These are phyloP conservation scores for Parastagonospora avenae DNA, from an alignment of 2,329 filamentous ascomycete species.

Conservation along the genomic window DNA sequence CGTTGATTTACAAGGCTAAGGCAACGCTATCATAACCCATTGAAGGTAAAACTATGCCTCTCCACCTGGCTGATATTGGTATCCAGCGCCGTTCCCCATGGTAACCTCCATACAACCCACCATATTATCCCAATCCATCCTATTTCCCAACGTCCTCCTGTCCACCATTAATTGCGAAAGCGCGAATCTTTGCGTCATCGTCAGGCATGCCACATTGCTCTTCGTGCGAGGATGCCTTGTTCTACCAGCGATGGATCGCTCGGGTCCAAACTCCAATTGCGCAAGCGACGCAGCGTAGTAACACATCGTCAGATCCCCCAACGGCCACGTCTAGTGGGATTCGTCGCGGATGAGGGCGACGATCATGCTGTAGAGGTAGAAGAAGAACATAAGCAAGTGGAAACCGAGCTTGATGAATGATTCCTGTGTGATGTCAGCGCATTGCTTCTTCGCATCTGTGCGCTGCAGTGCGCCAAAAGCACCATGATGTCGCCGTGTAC, in stretches of 20 bases:
- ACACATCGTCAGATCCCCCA: constrained; percentile 2
- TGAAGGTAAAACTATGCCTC: constrained; percentile 26
- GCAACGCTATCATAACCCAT: constrained; percentile 43
- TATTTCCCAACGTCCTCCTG: constrained; percentile 3
- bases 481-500: not conserved
- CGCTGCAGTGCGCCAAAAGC: not conserved
- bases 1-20: constrained; percentile 32
- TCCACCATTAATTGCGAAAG: constrained; percentile 13
- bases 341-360: constrained; percentile 97
- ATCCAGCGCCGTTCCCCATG: not conserved
- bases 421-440: constrained; percentile 64
- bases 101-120: constrained; percentile 6
- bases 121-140: constrained; percentile 9
- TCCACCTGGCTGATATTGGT: not conserved
- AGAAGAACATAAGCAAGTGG: constrained; percentile 99
- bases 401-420: constrained; percentile 99
- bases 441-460: not conserved
- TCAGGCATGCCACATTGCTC: not conserved
- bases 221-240: not conserved
- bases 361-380: constrained; percentile 99
- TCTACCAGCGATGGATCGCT: not conserved
- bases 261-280: not conserved
- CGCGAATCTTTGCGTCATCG: constrained; percentile 9
- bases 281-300: not conserved
- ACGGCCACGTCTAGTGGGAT: constrained; percentile 64